Evolutionary conservation across 768 basidiomycete species (phyloP), one percentile per base, ranked within the genome.

Genomic region (Crassisporium funariophilum): DNA sequence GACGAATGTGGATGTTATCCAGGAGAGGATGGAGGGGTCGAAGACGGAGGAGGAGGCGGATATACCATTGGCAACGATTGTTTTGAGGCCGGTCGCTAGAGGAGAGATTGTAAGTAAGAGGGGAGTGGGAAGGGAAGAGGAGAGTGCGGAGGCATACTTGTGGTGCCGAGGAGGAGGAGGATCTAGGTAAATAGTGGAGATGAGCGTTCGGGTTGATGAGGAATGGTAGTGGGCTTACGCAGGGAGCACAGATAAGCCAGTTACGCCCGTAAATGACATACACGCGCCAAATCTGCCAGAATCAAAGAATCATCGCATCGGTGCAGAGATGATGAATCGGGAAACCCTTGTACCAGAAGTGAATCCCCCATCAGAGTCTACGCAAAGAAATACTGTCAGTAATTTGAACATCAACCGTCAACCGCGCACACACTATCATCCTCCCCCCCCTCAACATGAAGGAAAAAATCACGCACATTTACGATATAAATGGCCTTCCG

Each of bases 401-500:
- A n/a, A n/a, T n/a, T n/a, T n/a, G n/a, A n/a, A n/a, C n/a, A n/a
- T n/a, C n/a, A n/a, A n/a, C n/a, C n/a, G n/a, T n/a, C n/a, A n/a
- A n/a, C n/a, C n/a, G n/a, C n/a, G n/a, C n/a, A n/a, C n/a, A n/a
- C n/a, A n/a, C n/a, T n/a, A n/a, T n/a, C n/a, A n/a, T n/a, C n/a
- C n/a, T n/a, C n/a, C n/a, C n/a, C n/a, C n/a, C n/a, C n/a, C n/a
- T n/a, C n/a, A 19, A 17, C n/a, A n/a, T 13, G 27, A 24, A 22
- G 10, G 21, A 19, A 20, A 20, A 1, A 6, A 12, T 22, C 20
- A 16, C 63, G 40, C 43, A 65, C 61, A 46, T 63, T 65, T 24
- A 65, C 51, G 22, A 65, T 58, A 38, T 63, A 65, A 13, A 65
- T 48, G 25, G 63, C 60, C 39, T 63, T 63, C 20, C 63, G 46